Base-by-base conservation (phyloP, 257 asterid genomes). In the Penstemon newberryi region DNA sequence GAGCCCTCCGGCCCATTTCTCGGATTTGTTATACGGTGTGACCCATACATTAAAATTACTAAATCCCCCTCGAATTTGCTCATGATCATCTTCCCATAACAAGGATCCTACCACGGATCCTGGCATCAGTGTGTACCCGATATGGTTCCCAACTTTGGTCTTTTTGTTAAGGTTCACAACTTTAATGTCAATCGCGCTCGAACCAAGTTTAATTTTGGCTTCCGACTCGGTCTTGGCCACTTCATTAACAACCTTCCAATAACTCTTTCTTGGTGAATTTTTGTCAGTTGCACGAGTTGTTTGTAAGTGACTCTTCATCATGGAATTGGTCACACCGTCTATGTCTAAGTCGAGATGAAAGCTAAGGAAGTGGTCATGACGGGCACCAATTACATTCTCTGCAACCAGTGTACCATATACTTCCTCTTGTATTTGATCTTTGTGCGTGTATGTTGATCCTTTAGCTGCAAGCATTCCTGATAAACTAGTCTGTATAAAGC, bases 341-440 rank as follows among this genome's bases (percentile, higher is more conserved):
- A 88, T 65, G 57, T 82, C 96, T 7, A 88, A 42, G 49, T 83
- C 94, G 8, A 86, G 86, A 51, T 80, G 42, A 79, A 73, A 85
- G 3, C 45, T 77, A 25, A 88, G n/a, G 77, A 88, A 88, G 55
- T 88, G 95, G 25, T 88, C 92, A 41, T 88, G 95, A 81, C 78
- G 70, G 5, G 44, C 40, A 1, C 86, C 95, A 0, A 88, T 63
- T 0, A 84, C 75, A 81, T 88, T 84, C 38, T 84, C 91, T 13
- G 94, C 78, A 65, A 86, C 6, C 33, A 84, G 39, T 19, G 87
- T 78, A 7, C 90, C 93, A 6, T 80, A 84, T 1, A 75, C 85
- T 69, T 80, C 88, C 47, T 77, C 85, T 3, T 73, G 60, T 52
- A 86, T 77, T 54, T 84, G 84, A 8, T 80, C 81, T 36, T 65